Evolutionary conservation across 345 rosid genomes (phyloP), one percentile per base, ranked within the genome.

Genomic region (Arabis hirsuta): DNA sequence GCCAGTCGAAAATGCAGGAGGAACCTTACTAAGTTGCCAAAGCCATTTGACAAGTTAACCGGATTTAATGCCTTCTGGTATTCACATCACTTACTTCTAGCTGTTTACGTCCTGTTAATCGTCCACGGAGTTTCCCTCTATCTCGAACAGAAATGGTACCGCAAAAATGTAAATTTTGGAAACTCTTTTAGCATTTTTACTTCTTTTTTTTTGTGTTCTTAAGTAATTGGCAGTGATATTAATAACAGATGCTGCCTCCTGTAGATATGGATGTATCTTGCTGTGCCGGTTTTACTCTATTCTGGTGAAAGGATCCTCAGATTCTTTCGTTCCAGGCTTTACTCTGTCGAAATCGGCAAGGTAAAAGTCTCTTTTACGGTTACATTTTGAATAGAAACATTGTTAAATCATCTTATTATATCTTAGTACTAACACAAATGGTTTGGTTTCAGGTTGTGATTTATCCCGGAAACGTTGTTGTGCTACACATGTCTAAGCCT

Each of bases 51-150:
- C 71, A 90, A 95, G 76, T 73, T 91, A 45, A 94, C 98, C 7
- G 98, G 98, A 62, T 94, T 84, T 82, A 94, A 94, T 61, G 96
- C 98, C 39, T 94, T 94, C 71, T 94, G 98, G 98, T 94, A 94
- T 74, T 94, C 98, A 12, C 98, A 94, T 82, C 97, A 94, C 76
- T 76, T 94, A 13, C 85, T 94, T 65, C 81, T 86, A 46, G 9
- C 84, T 50, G 97, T 91, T 72, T 94, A 94, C 59, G 26, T 84
- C 71, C 72, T 94, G 72, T 89, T 94, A 76, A 13, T 88, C 65
- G 73, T 89, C 76, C 98, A 94, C 10, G 95, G 98, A 1, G 65
- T 73, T 13, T 81, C 75, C 81, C 85, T 94, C 62, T 94, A 79
- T 71, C 77, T 94, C 9, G 98, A 85, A 54, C 90, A 88, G 68